Conservation (phyloP, 371 early-diverging fungal genomes). For the Smittium mucronatum region DNA sequence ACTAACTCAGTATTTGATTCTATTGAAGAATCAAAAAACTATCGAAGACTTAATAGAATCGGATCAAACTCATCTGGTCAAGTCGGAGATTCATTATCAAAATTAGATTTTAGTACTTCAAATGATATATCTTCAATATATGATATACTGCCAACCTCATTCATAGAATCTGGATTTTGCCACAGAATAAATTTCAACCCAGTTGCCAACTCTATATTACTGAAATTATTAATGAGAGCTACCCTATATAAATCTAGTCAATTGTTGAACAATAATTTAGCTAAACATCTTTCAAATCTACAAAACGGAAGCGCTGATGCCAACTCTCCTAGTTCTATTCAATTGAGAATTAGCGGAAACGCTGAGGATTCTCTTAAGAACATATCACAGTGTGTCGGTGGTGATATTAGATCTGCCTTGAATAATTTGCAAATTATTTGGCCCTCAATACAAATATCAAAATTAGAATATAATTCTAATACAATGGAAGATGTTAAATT, state of each 20-base stretch:
- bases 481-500: neutral
- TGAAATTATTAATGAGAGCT: conserved; percentile 12
- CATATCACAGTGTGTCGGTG: conserved; percentile 16
- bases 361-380: neutral
- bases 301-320: neutral
- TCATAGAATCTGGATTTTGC: conserved; percentile 20
- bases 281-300: neutral
- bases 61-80: no score
- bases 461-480: neutral
- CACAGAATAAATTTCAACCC: conserved; percentile 28
- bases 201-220: conserved; percentile 29
- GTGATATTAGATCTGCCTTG: conserved; percentile 30
- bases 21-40: neutral
- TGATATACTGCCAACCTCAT: conserved; percentile 12
- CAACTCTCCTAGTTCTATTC: neutral
- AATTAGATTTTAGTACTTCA: no score
- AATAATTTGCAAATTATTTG: conserved; percentile 28
- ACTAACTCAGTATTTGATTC: neutral
- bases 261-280: neutral
- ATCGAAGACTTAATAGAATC: no score
- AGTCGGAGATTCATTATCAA: no score
- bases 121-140: neutral
- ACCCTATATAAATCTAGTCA: neutral
- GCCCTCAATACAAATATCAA: neutral
- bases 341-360: neutral